Evolutionary conservation across 352 stramenopile species (phyloP), one percentile per base, ranked within the genome.

Genomic region (Globisporangium cederbergense): DNA sequence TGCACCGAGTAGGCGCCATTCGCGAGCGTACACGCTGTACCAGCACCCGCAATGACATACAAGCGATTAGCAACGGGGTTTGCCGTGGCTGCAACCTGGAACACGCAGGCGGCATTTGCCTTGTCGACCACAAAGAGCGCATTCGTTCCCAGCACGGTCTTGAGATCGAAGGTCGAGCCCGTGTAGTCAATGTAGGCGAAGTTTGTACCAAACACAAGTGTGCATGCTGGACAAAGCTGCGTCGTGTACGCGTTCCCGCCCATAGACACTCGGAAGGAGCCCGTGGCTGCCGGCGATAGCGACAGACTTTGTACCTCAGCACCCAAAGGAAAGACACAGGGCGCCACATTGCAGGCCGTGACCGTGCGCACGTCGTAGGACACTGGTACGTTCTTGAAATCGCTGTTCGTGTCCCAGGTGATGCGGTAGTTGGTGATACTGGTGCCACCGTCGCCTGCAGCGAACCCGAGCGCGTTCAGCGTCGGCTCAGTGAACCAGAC

Each of bases 301-400:
- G 85, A 87, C 50, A 99, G 66, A 6, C 78, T 92, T 72, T 98
- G 94, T 11, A 98, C 86, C 66, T 97, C 86, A 5, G 88, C 79
- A n/a, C 96, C 96, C 20, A 98, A 67, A 18, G 93, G 88, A 62
- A 98, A 93, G 56, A 83, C 69, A 67, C 96, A 99, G 8, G 71
- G 56, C 0, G 62, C 56, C 1, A 58, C 58, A 0, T 54, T 72
- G 32, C 86, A 95, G 1, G 38, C 55, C 16, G 74, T 74, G 9
- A 81, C 64, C 66, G 88, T 88, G 1, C 78, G 75, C 20, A 89
- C 70, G 34, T 91, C 76, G 59, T 88, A 91, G 0, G 66, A 78
- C 36, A 70, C 56, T 20, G 78, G 68, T 0, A 73, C 60, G 11
- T 63, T 56, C 4, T 64, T 64, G n/a, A 90, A 89, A 7, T 81